Base-by-base conservation (phyloP, 2,329 filamentous ascomycete genomes). In the Fusarium burgessii region DNA sequence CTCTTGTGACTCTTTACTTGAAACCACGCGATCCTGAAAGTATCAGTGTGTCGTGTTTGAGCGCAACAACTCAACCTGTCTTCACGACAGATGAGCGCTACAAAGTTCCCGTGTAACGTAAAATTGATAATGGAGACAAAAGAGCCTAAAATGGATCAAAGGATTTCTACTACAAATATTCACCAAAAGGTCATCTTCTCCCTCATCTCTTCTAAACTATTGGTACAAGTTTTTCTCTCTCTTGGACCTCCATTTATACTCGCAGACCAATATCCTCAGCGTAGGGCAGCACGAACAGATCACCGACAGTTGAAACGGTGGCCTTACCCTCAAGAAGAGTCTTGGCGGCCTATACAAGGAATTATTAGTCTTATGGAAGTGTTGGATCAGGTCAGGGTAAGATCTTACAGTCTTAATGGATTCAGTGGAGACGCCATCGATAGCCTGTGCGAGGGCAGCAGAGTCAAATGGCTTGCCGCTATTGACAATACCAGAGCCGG, bases 251-350 rank as follows among this genome's bases (percentile, higher is more conserved):
- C 65, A 72, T 89, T 89, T 97, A 99, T 89, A 97, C 94, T 82
- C 91, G 93, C 80, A 99, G 89, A 77, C 95, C 97, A 81, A 99
- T 87, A 80, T 99, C 96, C 84, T 95, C 93, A 74, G 94, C 96
- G 80, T 92, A 99, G 62, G 96, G 96, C 80, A 99, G 90, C 78
- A 92, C 88, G 83, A 93, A 92, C 77, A 99, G 88, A 81, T 99
- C 96, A 82, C 96, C 96, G 70, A 98, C 94, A 64, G 93, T 88
- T 70, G 94, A 92, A 71, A 98, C 93, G 58, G 93, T 92, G 55
- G 95, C 95, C 88, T 95, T 98, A 83, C 90, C 90, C 74, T 95
- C 92, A 73, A 98, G 86, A 76, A 98, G 88, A 79, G 91, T 86
- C 88, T 97, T 97, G 79, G 95, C 95, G 79, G 92, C 90, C 95